These are phyloP conservation scores for Amauroascus verrucosus DNA, from an alignment of 2,329 filamentous ascomycete genomes.

Conservation along the genomic window DNA sequence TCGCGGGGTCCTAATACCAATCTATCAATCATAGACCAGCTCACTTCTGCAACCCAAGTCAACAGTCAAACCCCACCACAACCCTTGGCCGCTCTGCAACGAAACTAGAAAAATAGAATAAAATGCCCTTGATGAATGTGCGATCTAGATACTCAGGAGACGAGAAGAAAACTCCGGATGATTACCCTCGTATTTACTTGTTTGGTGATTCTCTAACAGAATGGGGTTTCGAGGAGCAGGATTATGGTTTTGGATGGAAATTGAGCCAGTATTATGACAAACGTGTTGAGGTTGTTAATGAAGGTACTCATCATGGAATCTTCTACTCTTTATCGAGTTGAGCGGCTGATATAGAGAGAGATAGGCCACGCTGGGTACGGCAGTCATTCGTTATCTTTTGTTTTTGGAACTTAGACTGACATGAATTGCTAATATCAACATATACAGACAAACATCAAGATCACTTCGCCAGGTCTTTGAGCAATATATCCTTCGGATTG, in stretches of 20 bases:
- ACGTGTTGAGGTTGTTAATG: constrained; percentile 19
- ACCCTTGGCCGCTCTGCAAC: background rate
- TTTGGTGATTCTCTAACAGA: constrained; percentile 21
- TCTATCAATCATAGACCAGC: too few relatives aligned
- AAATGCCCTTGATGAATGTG: background rate
- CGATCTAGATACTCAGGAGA: too few relatives aligned
- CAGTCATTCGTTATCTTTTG: background rate
- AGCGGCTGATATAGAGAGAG: background rate
- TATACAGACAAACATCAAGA: constrained; percentile 15
- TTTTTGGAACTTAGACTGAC: too few relatives aligned
- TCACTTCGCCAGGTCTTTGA: constrained; percentile 14
- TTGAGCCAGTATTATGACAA: constrained; percentile 18
- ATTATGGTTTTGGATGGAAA: constrained; percentile 18
- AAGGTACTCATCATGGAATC: constrained; percentile 11
- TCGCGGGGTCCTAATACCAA: too few relatives aligned
- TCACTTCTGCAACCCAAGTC: background rate
- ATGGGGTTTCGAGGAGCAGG: constrained; percentile 12
- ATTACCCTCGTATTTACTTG: constrained; percentile 19
- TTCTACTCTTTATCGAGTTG: background rate
- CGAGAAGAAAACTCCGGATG: constrained; percentile 2
- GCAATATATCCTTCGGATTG: constrained; percentile 9
- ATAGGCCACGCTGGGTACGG: constrained; percentile 17
- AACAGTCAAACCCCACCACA: background rate
- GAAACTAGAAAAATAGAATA: background rate
- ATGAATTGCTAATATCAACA: background rate